Base-by-base conservation (phyloP, 495 filamentous ascomycete species). In the Penicillium parvum region DNA sequence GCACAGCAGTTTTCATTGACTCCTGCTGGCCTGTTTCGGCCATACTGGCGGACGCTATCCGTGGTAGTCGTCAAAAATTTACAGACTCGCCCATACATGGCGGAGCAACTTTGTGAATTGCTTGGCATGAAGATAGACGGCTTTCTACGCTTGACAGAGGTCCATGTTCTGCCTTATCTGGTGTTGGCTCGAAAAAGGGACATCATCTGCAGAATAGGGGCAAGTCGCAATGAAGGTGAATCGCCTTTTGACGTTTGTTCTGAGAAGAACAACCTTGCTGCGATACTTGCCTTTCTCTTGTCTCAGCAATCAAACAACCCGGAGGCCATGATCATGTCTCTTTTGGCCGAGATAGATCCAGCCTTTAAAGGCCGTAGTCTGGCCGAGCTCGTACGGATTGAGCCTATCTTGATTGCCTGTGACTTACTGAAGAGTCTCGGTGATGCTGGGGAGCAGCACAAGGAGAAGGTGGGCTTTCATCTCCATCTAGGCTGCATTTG, bases 11-110 rank as follows among this genome's bases (percentile, higher is more conserved):
- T 76, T 14, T 67, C 74, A 3, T 62, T 79, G 37, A 81, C 77
- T 0, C 71, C 82, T 9, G 72, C 75, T 28, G 77, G 79, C 20
- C 60, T 97, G 1, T 84, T 96, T 49, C 77, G 79, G 33, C 90
- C 90, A 6, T 96, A 85, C 60, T 97, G 90, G 90, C 74, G 77
- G 48, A 90, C 73, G 12, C 72, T 98, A 32, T 87, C 88, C 5
- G 77, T 87, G 33, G 75, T 76, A 5, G 85, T 88, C 2, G 82
- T 90, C 11, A 89, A 89, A 59, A 87, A 95, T 47, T 62, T 96
- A 22, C 76, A 82, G 15, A 75, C 77, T 37, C 81, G 82, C 32
- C 92, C 94, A 27, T 85, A 95, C 55, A 86, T 87, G 52, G 82
- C 82, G 6, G 84, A 88, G 47, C 72, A 84, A 26, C 70, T 98